A percentile compares a stretch with the other conserved stretches of the same genome.
phyloP scores from a whole-genome alignment of 208 protist species.

The Vickermania spadyakhi region DNA sequence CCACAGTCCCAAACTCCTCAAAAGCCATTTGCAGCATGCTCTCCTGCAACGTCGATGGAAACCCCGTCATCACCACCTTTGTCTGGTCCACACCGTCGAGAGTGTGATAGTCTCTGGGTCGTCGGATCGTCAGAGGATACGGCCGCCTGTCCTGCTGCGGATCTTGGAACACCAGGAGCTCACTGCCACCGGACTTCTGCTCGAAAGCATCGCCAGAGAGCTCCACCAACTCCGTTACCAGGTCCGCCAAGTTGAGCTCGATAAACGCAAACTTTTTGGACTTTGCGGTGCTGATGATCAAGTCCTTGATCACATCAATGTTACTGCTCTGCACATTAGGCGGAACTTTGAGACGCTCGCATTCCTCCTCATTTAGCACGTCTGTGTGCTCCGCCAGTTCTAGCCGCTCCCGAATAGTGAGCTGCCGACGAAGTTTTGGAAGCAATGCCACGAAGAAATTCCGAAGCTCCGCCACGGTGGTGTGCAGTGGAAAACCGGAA shows the following conservation, averaged over 20 bases:
- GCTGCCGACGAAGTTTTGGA: constrained; percentile 61
- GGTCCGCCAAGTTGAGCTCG: constrained; percentile 66
- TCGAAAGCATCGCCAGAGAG: too few species aligned
- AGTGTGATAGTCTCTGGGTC: constrained; percentile 56
- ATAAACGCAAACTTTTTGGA: constrained; percentile 77
- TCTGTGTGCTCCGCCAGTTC: constrained; percentile 17
- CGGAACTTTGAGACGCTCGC: constrained; percentile 49
- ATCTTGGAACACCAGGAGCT: constrained; percentile 51
- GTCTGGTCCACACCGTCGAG: constrained; percentile 41
- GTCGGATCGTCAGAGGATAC: constrained; percentile 54
- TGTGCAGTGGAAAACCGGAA: constrained; percentile 52
- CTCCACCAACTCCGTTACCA: constrained; percentile 72
- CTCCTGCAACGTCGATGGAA: constrained; percentile 41
- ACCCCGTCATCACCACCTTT: constrained; percentile 72
- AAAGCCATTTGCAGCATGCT: constrained; percentile 39
- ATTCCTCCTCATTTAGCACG: constrained; percentile 13
- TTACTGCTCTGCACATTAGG: constrained; percentile 36
- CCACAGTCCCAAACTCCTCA: constrained; percentile 50
- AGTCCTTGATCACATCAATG: constrained; percentile 49
- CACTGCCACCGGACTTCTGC: constrained; percentile 18
- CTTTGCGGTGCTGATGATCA: constrained; percentile 41
- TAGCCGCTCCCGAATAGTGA: constrained; percentile 58
- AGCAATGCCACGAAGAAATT: constrained; percentile 62
- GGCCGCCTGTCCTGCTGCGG: constrained; percentile 22
- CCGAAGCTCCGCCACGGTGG: constrained; percentile 47